Percentiles rank a stretch among this genome's conserved stretches.
Evolutionary conservation across 2,329 filamentous ascomycete species (phyloP).

Genomic region (Phoma sp.): DNA sequence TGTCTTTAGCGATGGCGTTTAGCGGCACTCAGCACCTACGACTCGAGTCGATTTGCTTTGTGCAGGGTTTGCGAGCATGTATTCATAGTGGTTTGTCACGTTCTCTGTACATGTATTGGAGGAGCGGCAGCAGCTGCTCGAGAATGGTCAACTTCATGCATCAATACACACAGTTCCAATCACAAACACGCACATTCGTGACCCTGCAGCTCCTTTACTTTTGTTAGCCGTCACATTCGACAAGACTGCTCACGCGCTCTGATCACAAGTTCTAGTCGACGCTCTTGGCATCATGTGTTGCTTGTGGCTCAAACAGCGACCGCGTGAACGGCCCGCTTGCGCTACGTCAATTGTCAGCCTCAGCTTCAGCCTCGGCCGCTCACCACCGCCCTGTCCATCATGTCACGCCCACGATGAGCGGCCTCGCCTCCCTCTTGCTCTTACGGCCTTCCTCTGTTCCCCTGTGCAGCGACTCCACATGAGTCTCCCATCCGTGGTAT

Average conservation of each 20-base stretch:
- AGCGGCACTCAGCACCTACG: background rate
- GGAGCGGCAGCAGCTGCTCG: background rate
- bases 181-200: background rate
- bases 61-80: background rate
- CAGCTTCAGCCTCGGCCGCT: conserved; percentile 3
- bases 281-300: conserved; percentile 1
- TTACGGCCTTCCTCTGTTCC: background rate
- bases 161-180: background rate
- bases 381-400: conserved; percentile 1
- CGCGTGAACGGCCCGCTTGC: conserved; percentile 7
- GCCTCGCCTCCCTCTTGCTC: background rate
- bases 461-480: background rate
- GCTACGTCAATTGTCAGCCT: conserved; percentile 6
- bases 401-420: conserved; percentile 11
- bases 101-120: background rate
- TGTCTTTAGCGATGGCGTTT: conserved; percentile 38
- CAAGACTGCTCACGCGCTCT: conserved; percentile 4
- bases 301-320: background rate
- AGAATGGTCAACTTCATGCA: background rate
- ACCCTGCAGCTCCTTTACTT: conserved; percentile 3
- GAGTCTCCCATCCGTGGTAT: background rate
- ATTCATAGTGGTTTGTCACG: background rate
- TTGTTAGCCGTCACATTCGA: background rate
- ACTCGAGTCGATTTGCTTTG: background rate
- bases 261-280: background rate